Conservation (phyloP, 1,284 basidiomycete species). For the Boletus semigastroideus region DNA sequence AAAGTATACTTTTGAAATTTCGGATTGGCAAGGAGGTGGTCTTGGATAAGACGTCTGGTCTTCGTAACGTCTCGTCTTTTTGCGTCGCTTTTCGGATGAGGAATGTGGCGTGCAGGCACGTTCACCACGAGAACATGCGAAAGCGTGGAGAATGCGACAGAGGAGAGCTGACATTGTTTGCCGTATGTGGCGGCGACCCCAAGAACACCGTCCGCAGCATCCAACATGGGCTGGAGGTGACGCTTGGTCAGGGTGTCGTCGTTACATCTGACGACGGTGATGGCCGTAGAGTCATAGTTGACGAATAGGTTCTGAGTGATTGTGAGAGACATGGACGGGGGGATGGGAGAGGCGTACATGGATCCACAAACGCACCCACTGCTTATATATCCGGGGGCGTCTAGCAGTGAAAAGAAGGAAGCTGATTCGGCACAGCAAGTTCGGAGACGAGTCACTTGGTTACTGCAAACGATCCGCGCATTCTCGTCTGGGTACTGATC, state of each 20-base stretch:
- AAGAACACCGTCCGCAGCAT: constrained; percentile 16
- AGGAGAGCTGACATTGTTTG: constrained; percentile 31
- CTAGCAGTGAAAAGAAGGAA: too few species aligned
- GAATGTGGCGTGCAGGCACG: constrained; percentile 21
- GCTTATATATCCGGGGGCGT: constrained; percentile 7
- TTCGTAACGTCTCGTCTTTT: constrained; percentile 16
- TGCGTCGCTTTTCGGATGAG: constrained; percentile 5
- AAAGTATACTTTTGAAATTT: constrained; percentile 39
- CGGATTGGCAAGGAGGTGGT: constrained; percentile 33
- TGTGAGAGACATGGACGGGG: constrained; percentile 17
- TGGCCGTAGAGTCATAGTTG: constrained; percentile 11
- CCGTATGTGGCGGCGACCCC: constrained; percentile 44
- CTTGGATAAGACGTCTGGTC: constrained; percentile 30
- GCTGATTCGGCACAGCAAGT: too few species aligned
- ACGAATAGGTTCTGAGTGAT: constrained; percentile 35
- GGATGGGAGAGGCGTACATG: background rate
- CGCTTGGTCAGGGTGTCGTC: constrained; percentile 23
- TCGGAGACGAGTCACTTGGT: too few species aligned
- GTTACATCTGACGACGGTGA: constrained; percentile 25
- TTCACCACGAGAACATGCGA: constrained; percentile 35
- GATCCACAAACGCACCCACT: background rate
- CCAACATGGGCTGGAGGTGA: constrained; percentile 30
- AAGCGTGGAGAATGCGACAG: constrained; percentile 39
- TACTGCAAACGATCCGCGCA: too few species aligned
- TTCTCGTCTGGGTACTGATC: too few species aligned